Evolutionary conservation across 2,329 filamentous ascomycete species (phyloP).

Genomic region (Diaporthe australafricana): DNA sequence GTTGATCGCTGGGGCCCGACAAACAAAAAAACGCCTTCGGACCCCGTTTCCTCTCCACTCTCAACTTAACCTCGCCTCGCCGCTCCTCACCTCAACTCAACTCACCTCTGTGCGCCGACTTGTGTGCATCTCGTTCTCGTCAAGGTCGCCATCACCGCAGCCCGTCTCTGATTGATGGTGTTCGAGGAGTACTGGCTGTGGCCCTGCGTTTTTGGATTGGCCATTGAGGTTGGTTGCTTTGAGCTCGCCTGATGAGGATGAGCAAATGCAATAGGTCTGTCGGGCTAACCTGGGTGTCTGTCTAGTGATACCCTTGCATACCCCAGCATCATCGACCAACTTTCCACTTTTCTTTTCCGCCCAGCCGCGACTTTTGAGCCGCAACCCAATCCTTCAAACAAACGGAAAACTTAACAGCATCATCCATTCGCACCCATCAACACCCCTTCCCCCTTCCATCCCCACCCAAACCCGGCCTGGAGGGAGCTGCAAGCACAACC

Average conservation of each 20-base stretch:
- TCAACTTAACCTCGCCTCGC: not conserved
- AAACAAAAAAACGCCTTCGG: not conserved
- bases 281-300: constrained; percentile 20
- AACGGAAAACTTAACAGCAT: constrained; percentile 19
- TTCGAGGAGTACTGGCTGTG: not conserved
- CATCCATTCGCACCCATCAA: constrained; percentile 15
- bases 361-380: constrained; percentile 33
- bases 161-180: not conserved
- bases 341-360: constrained; percentile 39
- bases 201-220: not conserved
- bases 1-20: constrained; percentile 16
- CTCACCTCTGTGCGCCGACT: not conserved
- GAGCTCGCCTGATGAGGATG: not conserved
- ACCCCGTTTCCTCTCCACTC: not conserved
- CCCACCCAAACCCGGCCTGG: not conserved
- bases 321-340: constrained; percentile 29
- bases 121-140: not conserved
- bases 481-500: not conserved
- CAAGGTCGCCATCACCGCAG: not conserved
- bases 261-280: not conserved
- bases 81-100: not conserved
- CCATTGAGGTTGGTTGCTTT: constrained; percentile 9
- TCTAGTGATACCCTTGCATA: constrained; percentile 23
- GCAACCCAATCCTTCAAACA: constrained; percentile 8
- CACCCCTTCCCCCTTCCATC: not conserved